These are phyloP conservation scores for Thuja plicata DNA, from an alignment of 83 land plant species.

Conservation along the genomic window DNA sequence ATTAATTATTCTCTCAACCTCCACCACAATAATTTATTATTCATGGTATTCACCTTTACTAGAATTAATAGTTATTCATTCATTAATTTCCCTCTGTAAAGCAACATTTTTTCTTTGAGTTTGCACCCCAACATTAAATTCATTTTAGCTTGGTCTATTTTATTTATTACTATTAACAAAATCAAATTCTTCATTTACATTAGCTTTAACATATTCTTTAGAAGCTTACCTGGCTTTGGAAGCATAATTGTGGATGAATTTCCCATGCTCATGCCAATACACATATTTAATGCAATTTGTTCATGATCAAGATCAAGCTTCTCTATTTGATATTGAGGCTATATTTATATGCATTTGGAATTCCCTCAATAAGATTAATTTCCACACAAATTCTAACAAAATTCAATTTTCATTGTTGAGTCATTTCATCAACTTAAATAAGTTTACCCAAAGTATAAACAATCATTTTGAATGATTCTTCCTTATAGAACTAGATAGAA, in stretches of 20 bases:
- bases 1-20: background rate
- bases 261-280: background rate
- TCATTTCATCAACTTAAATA: background rate
- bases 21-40: too few relatives aligned
- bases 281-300: background rate
- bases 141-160: background rate
- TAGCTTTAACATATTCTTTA: background rate
- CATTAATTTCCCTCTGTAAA: background rate
- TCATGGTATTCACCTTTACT: background rate
- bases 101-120: background rate
- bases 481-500: background rate
- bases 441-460: background rate
- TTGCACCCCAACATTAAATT: too few relatives aligned
- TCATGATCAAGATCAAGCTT: background rate
- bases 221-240: background rate
- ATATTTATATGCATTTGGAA: background rate
- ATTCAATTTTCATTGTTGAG: background rate
- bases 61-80: background rate
- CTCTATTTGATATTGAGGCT: background rate
- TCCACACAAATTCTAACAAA: background rate
- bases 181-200: background rate
- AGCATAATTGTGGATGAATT: background rate
- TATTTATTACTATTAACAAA: background rate
- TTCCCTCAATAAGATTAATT: background rate
- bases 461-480: background rate